These are phyloP conservation scores for Lagenaria siceraria DNA, from an alignment of 306 rosid species.

Conservation along the genomic window DNA sequence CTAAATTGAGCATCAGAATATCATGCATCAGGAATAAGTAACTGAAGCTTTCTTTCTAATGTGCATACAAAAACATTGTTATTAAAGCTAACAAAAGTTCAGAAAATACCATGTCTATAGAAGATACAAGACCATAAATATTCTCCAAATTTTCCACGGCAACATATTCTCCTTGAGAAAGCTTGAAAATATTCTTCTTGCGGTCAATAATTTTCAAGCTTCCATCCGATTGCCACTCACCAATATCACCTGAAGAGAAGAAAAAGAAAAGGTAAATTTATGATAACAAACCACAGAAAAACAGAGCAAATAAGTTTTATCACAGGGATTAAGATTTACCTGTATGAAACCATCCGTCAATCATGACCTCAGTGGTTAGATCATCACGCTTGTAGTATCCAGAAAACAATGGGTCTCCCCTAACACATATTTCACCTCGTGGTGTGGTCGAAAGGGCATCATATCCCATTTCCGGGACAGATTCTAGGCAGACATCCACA, in stretches of 20 bases:
- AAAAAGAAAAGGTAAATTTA: neutral
- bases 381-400: conserved; percentile 92
- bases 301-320: neutral
- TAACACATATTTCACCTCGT: conserved; percentile 81
- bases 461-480: conserved; percentile 97
- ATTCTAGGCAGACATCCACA: conserved; percentile 85
- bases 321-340: conserved; percentile 29
- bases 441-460: conserved; percentile 71
- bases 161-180: conserved; percentile 98
- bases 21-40: neutral
- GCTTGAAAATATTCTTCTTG: conserved; percentile 97
- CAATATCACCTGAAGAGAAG: conserved; percentile 74
- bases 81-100: neutral
- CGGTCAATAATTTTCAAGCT: conserved; percentile 92
- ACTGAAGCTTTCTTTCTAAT: neutral
- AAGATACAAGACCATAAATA: conserved; percentile 55
- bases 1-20: conserved; percentile 24
- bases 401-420: conserved; percentile 69
- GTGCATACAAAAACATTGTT: neutral
- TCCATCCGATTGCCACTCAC: conserved; percentile 95
- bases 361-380: conserved; percentile 76
- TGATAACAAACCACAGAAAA: neutral
- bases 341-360: conserved; percentile 96
- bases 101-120: conserved; percentile 53
- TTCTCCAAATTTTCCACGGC: conserved; percentile 99